Conservation (phyloP, 176 grass and related monocot species). For the Canna indica region DNA sequence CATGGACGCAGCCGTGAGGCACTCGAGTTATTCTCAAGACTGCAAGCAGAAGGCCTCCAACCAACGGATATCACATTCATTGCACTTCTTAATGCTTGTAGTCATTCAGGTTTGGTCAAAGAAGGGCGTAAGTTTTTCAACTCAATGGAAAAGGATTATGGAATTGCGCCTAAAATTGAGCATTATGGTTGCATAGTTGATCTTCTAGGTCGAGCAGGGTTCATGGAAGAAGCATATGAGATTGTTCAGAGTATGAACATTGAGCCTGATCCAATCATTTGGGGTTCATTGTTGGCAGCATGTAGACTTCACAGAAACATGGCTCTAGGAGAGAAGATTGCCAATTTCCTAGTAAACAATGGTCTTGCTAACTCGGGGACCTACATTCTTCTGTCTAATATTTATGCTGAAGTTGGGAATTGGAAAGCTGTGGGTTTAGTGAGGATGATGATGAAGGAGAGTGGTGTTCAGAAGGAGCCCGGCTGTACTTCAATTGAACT, state of each 20-base stretch:
- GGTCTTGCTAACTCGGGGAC: conserved; percentile 66
- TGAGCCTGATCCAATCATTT: conserved; percentile 45
- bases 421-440: conserved; percentile 48
- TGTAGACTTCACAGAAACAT: conserved; percentile 72
- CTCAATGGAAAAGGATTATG: conserved; percentile 47
- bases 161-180: conserved; percentile 71
- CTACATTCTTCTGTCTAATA: conserved; percentile 73
- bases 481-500: conserved; percentile 77
- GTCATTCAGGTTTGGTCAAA: conserved; percentile 63
- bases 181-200: conserved; percentile 90
- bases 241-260: conserved; percentile 52
- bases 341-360: conserved; percentile 45
- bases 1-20: conserved; percentile 49
- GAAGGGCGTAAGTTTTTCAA: conserved; percentile 36
- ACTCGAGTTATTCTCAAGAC: conserved; percentile 30
- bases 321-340: conserved; percentile 53
- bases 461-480: conserved; percentile 57
- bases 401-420: conserved; percentile 61
- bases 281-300: conserved; percentile 60
- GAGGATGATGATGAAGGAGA: conserved; percentile 71
- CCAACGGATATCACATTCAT: conserved; percentile 92
- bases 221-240: conserved; percentile 61
- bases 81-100: conserved; percentile 64
- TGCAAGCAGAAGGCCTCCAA: conserved; percentile 27
- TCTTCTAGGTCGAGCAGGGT: conserved; percentile 59